These are phyloP conservation scores for Peniophora sp. DNA, from an alignment of 1,284 basidiomycete species.

Conservation along the genomic window DNA sequence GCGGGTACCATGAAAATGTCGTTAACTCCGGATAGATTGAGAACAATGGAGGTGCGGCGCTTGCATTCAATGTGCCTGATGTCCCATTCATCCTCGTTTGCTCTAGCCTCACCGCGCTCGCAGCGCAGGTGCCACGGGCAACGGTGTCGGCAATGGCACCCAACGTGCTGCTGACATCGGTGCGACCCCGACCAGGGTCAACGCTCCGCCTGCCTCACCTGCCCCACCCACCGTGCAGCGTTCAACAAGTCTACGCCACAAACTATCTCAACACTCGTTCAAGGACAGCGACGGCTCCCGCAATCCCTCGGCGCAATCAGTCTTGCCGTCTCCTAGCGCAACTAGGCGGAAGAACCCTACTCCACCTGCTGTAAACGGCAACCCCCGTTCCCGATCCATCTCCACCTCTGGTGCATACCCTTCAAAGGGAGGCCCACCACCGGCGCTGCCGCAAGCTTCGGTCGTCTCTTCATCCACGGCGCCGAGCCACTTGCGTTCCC, in stretches of 20 bases:
- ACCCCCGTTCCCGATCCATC: constrained; percentile 16
- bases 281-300: constrained; percentile 29
- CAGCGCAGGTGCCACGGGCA: background rate
- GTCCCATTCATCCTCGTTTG: constrained; percentile 1
- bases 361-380: constrained; percentile 4
- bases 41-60: constrained; percentile 76
- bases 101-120: constrained; percentile 12
- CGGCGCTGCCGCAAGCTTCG: background rate
- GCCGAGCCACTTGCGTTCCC: background rate
- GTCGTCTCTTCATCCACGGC: background rate
- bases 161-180: background rate
- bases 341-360: constrained; percentile 37
- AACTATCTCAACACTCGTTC: constrained; percentile 38
- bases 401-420: constrained; percentile 16
- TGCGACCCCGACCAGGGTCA: constrained; percentile 2
- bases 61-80: constrained; percentile 12
- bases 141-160: background rate
- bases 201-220: background rate
- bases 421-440: constrained; percentile 4
- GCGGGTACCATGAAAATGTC: constrained; percentile 91
- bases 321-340: too few relatives aligned
- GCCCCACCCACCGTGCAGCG: background rate
- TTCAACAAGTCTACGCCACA: background rate
- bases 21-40: constrained; percentile 85
- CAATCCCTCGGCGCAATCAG: too few relatives aligned